A percentile compares a stretch with the other conserved stretches of the same genome.
Evolutionary conservation across 2,329 filamentous ascomycete species (phyloP).

Genomic region (Trichoderma simmonsii): DNA sequence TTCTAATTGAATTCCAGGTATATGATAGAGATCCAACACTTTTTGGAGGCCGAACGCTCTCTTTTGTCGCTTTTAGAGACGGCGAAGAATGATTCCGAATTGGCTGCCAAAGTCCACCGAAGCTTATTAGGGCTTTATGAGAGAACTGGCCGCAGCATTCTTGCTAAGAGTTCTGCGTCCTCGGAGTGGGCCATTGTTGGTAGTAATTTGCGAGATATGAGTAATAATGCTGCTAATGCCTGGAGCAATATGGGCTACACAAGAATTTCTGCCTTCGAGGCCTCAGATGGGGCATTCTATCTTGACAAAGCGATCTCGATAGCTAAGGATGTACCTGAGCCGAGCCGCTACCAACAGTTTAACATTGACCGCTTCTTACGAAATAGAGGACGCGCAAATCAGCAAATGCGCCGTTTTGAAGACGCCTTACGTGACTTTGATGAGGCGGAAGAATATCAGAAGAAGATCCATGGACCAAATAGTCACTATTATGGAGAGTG

Average conservation of each 20-base stretch:
- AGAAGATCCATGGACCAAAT: not conserved
- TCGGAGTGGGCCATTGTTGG: not conserved
- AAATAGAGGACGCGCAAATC: not conserved
- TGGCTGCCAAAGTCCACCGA: not conserved
- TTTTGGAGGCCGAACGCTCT: not conserved
- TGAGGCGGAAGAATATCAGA: not conserved
- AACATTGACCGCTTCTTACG: not conserved
- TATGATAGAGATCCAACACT: not conserved
- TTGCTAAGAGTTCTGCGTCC: not conserved
- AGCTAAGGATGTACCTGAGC: not conserved
- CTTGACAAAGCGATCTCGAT: not conserved
- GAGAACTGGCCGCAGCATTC: not conserved
- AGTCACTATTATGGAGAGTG: not conserved
- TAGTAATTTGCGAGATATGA: not conserved
- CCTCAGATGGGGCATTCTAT: not conserved
- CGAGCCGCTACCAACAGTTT: not conserved
- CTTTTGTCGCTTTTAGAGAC: not conserved
- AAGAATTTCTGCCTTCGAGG: not conserved
- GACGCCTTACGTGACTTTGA: not conserved
- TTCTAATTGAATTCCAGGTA: not conserved
- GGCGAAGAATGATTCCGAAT: not conserved
- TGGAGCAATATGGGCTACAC: not conserved
- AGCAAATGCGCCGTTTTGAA: not conserved
- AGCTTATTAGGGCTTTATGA: not conserved
- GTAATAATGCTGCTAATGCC: not conserved